phyloP scores from a whole-genome alignment of 805 yeast genomes.

The Peterozyma xylosa region DNA sequence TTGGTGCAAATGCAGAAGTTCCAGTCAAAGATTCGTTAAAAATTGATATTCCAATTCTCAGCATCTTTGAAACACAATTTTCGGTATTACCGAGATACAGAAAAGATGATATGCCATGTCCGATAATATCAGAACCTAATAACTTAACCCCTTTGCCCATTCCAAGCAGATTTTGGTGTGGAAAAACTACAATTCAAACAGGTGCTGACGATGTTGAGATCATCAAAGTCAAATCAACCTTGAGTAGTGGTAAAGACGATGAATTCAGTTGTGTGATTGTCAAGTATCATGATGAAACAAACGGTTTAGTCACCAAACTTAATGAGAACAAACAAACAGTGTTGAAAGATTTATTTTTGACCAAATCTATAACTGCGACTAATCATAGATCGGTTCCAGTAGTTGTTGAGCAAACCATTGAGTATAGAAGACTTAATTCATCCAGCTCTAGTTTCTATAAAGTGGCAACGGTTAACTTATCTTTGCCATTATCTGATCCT shows the following conservation, averaged over 20 bases:
- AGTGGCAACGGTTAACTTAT: slow-evolving; percentile 16
- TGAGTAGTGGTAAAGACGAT: slow-evolving; percentile 25
- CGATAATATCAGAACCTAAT: slow-evolving; percentile 11
- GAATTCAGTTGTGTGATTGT: slow-evolving; percentile 23
- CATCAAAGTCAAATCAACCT: slow-evolving; percentile 25
- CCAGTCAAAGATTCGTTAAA: slow-evolving; percentile 18
- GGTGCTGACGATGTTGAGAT: slow-evolving; percentile 15
- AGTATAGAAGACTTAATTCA: slow-evolving; percentile 20
- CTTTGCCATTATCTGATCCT: slow-evolving; percentile 63
- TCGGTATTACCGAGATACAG: slow-evolving; percentile 23
- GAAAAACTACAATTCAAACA: slow-evolving; percentile 21
- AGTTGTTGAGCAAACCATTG: slow-evolving; percentile 16
- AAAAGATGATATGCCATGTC: slow-evolving; percentile 20
- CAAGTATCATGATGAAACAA: not conserved
- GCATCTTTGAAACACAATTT: slow-evolving; percentile 22
- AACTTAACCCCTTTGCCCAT: slow-evolving; percentile 14
- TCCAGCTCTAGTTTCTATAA: too few species aligned
- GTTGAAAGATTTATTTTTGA: slow-evolving; percentile 21
- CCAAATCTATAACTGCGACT: slow-evolving; percentile 29
- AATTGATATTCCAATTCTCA: slow-evolving; percentile 17
- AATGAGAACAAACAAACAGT: slow-evolving; percentile 6
- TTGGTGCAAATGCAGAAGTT: slow-evolving; percentile 20
- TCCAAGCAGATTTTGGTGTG: slow-evolving; percentile 28
- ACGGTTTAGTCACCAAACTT: not conserved
- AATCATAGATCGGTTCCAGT: slow-evolving; percentile 31